Base-by-base conservation (phyloP, 345 rosid species). In the Lagerstroemia speciosa region DNA sequence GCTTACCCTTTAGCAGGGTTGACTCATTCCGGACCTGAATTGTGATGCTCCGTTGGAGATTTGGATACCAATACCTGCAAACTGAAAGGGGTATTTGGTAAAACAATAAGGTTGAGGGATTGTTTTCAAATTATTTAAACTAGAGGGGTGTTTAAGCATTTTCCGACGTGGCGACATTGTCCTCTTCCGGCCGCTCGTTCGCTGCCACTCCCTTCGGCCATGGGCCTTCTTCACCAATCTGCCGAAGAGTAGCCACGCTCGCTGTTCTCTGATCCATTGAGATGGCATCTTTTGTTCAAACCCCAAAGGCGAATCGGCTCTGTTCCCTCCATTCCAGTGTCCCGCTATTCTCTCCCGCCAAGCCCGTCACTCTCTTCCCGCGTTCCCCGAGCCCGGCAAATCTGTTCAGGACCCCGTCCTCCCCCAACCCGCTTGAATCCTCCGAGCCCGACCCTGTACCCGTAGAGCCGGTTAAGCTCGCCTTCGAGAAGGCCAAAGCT, bases 401-500 rank as follows among this genome's bases (percentile, higher is more conserved):
- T 30, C 45, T 20, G 7, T 57, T 34, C n/a, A 24, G 22, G 20
- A 30, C 68, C 41, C 14, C 69, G 11, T 48, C 68, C 55, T 24
- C 58, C 0, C 52, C 65, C 31, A 45, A 72, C n/a, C 65, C 70
- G 24, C 64, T 34, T 9, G 33, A 6, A 0, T 12, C 64, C 31
- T 8, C 64, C 17, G 36, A 62, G 19, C 50, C 67, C 6, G 29
- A 69, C 65, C 69, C 80, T 53, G 72, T 26, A 11, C 71, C 76
- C 11, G 78, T 76, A 0, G 94, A 85, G 73, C 87, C 85, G 7
- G 84, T 85, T 6, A 88, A 84, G 74, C 85, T 88, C n/a, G 91
- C 98, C 6, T 83, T 84, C 67, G 85, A 83, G 79, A 90, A 77
- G 78, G 91, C 89, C 0, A 78, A 78, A 78, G 84, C 85, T 0